A percentile compares a stretch with the other conserved stretches of the same genome.
Conservation (phyloP, 75 land plant genomes). For the Sequoia sempervirens region DNA sequence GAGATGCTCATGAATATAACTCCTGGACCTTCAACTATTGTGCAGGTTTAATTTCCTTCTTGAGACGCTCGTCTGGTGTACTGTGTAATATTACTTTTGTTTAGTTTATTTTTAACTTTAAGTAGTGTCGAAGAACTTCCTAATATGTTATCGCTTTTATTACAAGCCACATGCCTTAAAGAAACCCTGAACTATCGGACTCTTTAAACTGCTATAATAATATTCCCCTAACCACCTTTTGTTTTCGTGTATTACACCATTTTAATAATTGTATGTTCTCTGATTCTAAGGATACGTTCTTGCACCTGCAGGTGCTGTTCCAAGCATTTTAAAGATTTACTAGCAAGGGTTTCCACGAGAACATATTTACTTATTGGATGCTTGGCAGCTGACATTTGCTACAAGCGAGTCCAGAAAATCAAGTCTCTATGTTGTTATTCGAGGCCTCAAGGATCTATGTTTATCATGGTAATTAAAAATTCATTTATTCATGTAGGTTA, state of each 20-base stretch:
- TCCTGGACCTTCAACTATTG: slow-evolving; percentile 3
- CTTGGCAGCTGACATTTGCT: slow-evolving; percentile 34
- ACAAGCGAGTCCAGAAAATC: slow-evolving; percentile 22
- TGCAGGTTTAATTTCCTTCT: slow-evolving; percentile 4
- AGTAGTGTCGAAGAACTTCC: background rate
- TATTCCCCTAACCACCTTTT: background rate
- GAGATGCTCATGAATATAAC: slow-evolving; percentile 9
- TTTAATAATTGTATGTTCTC: background rate
- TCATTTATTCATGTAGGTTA: background rate
- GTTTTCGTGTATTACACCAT: background rate
- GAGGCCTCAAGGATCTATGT: slow-evolving; percentile 46
- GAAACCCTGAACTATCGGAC: background rate
- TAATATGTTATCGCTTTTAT: background rate
- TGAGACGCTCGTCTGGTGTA: background rate
- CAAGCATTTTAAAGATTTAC: slow-evolving; percentile 35
- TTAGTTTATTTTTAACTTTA: no score
- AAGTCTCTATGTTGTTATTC: slow-evolving; percentile 28
- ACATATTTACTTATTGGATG: slow-evolving; percentile 20
- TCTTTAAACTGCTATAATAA: background rate
- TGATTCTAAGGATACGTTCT: background rate
- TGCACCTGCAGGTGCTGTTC: slow-evolving; percentile 28
- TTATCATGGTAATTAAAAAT: slow-evolving; percentile 34
- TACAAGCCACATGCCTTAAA: background rate
- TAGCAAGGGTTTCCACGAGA: slow-evolving; percentile 21
- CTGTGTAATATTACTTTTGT: background rate